Conservation (phyloP, 2,329 filamentous ascomycete species). For the Trichoderma atroviride region DNA sequence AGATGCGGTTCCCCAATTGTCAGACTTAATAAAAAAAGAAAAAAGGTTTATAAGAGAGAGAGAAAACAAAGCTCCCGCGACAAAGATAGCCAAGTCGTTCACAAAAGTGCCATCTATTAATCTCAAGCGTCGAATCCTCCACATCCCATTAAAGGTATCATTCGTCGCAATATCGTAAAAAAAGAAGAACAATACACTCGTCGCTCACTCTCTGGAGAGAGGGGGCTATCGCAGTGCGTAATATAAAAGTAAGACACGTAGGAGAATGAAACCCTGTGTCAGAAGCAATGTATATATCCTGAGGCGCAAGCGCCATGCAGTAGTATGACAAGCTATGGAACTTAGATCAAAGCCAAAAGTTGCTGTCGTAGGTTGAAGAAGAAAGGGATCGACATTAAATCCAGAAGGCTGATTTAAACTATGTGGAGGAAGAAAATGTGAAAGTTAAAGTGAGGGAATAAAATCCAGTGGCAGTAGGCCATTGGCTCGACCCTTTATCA, state of each 20-base stretch:
- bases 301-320: background rate
- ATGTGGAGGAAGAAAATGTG: background rate
- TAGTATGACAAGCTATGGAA: background rate
- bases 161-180: slow-evolving; percentile 5
- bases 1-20: slow-evolving; percentile 1
- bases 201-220: background rate
- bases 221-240: background rate
- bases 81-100: slow-evolving; percentile 16
- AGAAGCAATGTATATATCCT: background rate
- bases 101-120: background rate
- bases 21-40: background rate
- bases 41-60: background rate
- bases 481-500: background rate
- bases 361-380: background rate
- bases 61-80: background rate
- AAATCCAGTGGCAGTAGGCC: background rate
- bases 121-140: background rate
- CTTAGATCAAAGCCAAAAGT: background rate
- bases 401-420: background rate
- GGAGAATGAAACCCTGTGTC: background rate
- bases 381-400: background rate
- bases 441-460: background rate
- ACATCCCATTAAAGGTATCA: background rate
- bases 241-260: background rate
- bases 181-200: background rate